Base-by-base conservation (phyloP, 2,329 filamentous ascomycete genomes). In the Colletotrichum coccodes region DNA sequence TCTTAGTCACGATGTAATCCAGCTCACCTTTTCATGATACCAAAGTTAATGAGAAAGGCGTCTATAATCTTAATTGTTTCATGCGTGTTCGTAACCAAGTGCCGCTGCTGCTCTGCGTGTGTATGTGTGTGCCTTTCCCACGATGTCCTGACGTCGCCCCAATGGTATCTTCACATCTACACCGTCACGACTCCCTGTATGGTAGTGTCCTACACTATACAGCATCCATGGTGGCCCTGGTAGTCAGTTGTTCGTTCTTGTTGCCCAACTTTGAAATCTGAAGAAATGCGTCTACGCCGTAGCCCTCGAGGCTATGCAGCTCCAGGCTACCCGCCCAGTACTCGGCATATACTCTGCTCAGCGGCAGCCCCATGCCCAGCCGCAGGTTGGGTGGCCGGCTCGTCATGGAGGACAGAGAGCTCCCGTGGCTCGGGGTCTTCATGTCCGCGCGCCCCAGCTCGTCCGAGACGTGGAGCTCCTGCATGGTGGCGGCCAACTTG, bases 251-350 rank as follows among this genome's bases (percentile, higher is more conserved):
- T 83, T 99, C 96, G 76, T 98, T 98, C 85, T 97, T 98, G 79
- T 99, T 99, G 23, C 96, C 96, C 65, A 99, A 85, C 79, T 97
- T 97, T 6, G 94, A 97, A 69, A 99, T 97, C 78, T 98, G 95
- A 71, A 99, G 82, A 76, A 99, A 99, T 0, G 93, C 95, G 82
- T 99, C 96, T 7, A 97, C 94, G 16, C 96, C 96, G 78, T 98
- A 98, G 0, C 96, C 97, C 77, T 98, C 95, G 8, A 99, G 83
- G 76, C 93, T 98, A 78, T 98, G 95, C 67, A 98, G 80, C 75
- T 97, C 93, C 9, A 99, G 83, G 74, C 89, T 96, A 28, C 96
- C 96, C 3, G 96, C 96, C 96, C 96, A 99, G 80, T 98, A 98
- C 80, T 98, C 95, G 32, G 95, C 94, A 79, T 98, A 99, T 3